Evolutionary conservation across 2,329 filamentous ascomycete genomes (phyloP), one percentile per base, ranked within the genome.

Genomic region (Alternaria sp.): DNA sequence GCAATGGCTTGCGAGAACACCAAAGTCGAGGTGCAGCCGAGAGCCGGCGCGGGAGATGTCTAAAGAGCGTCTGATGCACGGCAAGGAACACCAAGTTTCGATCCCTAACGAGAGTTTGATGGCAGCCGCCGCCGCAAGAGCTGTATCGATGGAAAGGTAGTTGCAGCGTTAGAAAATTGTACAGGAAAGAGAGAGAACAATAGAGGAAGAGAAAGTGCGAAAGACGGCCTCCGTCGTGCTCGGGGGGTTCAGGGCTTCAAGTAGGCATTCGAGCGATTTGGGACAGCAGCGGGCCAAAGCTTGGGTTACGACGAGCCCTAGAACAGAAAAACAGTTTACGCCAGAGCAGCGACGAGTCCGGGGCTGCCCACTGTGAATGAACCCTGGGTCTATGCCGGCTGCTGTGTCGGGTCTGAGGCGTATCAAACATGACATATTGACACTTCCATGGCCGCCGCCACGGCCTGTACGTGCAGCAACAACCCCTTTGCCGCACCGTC

Each of bases 241-340:
- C 44, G 57, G 61, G 62, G 66, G 66, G 57, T 57, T 58, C 36
- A 61, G 55, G 64, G 63, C 67, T 55, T 76, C 71, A 72, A 65
- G 73, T 67, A 67, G 62, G 28, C 74, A 76, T 78, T 36, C 51
- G 75, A 72, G 67, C 68, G 65, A 76, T 73, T 73, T 73, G 74
- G 73, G 69, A 75, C 68, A 73, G 71, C 72, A 73, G 60, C 60
- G 60, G 73, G 71, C 72, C 71, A 73, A 73, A 72, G 73, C 71
- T 71, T 72, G 68, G 67, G 73, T 76, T 74, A 76, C 74, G 74
- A 77, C 73, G 65, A 75, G 69, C 65, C 65, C 59, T 62, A 66
- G 63, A 62, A 62, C 45, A 67, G 71, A 73, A 75, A 73, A 73
- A 75, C 71, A 72, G 64, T 72, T 72, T 73, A 72, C 69, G 66